Conservation (phyloP, 345 rosid genomes). For the Salix koriyanagi region DNA sequence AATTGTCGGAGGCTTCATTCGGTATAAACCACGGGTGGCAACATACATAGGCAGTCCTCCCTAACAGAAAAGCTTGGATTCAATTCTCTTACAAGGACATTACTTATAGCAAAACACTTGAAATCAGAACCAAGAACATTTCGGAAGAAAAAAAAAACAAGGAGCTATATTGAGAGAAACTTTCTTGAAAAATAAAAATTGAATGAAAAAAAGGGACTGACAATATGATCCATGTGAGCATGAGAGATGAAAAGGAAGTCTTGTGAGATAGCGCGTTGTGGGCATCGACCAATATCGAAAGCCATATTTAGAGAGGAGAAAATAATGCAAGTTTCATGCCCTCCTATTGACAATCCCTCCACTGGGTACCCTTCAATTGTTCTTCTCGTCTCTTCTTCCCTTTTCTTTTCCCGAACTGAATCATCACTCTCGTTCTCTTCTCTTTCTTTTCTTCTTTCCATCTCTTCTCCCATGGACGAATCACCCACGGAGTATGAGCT, state of each 20-base stretch:
- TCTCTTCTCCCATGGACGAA: no score
- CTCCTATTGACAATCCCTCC: constrained; percentile 88
- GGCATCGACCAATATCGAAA: constrained; percentile 92
- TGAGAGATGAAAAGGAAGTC: constrained; percentile 93
- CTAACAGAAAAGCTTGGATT: constrained; percentile 25
- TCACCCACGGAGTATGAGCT: no score
- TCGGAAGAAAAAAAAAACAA: background rate
- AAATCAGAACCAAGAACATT: background rate
- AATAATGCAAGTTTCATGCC: constrained; percentile 90
- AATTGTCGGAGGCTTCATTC: constrained; percentile 85
- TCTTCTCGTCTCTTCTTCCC: background rate
- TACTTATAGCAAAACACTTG: no score
- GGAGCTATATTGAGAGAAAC: background rate
- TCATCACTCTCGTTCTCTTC: background rate
- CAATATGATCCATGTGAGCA: constrained; percentile 96
- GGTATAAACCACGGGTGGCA: constrained; percentile 75
- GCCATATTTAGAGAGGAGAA: constrained; percentile 74
- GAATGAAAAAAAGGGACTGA: constrained; percentile 24
- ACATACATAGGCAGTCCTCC: constrained; percentile 98
- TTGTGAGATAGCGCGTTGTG: constrained; percentile 80
- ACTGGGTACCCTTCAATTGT: constrained; percentile 66
- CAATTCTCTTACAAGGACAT: background rate
- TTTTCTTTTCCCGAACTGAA: background rate
- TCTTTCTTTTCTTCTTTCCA: no score
- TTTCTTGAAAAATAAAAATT: background rate